Conservation (phyloP, 2,329 filamentous ascomycete species). For the Aspergillus sojae region DNA sequence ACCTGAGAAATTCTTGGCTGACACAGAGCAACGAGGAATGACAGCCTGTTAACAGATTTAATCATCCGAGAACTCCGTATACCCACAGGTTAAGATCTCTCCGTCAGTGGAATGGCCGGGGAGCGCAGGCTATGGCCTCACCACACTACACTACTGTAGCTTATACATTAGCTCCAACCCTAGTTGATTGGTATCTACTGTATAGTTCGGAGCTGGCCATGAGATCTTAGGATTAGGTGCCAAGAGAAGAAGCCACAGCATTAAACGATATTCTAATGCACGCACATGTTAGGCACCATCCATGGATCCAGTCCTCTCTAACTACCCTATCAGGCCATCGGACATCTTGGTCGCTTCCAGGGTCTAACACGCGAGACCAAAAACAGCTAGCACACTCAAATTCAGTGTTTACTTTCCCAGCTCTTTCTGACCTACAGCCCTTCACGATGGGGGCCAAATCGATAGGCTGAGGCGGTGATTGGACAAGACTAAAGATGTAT, state of each 20-base stretch:
- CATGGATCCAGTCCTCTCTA: background rate
- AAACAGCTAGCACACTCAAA: background rate
- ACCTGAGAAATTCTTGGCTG: background rate
- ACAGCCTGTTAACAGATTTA: background rate
- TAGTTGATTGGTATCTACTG: background rate
- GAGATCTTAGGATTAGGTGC: background rate
- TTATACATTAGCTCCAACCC: conserved; percentile 6
- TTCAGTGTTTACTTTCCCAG: background rate
- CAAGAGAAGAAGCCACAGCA: background rate
- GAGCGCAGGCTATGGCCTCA: background rate
- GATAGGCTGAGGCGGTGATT: background rate
- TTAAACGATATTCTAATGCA: background rate
- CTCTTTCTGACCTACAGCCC: background rate
- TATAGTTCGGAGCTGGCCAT: background rate
- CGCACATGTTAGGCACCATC: background rate
- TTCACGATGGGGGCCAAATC: conserved; percentile 3
- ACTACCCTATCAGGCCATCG: background rate
- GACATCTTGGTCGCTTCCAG: background rate
- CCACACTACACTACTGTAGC: conserved; percentile 6
- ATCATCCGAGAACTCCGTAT: conserved; percentile 1
- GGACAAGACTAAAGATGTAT: conserved; percentile 4
- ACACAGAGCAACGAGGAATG: background rate
- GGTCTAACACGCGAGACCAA: background rate
- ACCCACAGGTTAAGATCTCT: background rate
- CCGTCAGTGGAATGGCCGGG: background rate